phyloP scores from a whole-genome alignment of 495 filamentous ascomycete genomes.

The Hyaloscypha variabilis region DNA sequence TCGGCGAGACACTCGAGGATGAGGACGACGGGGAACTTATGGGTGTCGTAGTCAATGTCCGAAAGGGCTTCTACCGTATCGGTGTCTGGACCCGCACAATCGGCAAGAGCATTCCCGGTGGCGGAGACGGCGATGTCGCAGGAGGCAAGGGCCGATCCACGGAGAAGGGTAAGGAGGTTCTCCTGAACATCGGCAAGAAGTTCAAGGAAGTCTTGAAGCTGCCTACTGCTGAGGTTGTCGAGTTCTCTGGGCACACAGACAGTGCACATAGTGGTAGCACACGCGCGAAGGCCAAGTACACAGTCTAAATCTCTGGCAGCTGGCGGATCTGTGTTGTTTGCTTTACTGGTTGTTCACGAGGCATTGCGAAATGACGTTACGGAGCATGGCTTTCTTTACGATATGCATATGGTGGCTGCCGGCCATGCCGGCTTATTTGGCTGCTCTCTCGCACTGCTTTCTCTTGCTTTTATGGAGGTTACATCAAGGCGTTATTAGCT shows the following conservation, averaged over 20 bases:
- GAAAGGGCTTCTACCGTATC: slow-evolving; percentile 96
- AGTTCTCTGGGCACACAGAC: slow-evolving; percentile 97
- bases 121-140: slow-evolving; percentile 68
- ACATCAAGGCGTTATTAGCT: slow-evolving; percentile 17
- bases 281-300: slow-evolving; percentile 91
- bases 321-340: neutral
- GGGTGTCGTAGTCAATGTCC: slow-evolving; percentile 98
- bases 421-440: no score
- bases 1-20: slow-evolving; percentile 97
- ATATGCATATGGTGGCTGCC: slow-evolving; percentile 16
- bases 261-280: slow-evolving; percentile 90
- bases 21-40: slow-evolving; percentile 95
- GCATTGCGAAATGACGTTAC: slow-evolving; percentile 14
- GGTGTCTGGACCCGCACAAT: slow-evolving; percentile 91
- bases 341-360: slow-evolving; percentile 6
- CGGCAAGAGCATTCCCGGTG: slow-evolving; percentile 76
- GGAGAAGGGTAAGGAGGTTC: slow-evolving; percentile 81
- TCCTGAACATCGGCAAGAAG: slow-evolving; percentile 78
- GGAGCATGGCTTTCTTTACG: slow-evolving; percentile 18
- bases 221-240: slow-evolving; percentile 71
- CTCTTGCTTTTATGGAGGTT: neutral
- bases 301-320: slow-evolving; percentile 56
- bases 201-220: slow-evolving; percentile 92
- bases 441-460: neutral
- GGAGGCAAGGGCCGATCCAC: slow-evolving; percentile 68